Base-by-base conservation (phyloP, 169 alveolate species). In the Plasmodium gaboni region DNA sequence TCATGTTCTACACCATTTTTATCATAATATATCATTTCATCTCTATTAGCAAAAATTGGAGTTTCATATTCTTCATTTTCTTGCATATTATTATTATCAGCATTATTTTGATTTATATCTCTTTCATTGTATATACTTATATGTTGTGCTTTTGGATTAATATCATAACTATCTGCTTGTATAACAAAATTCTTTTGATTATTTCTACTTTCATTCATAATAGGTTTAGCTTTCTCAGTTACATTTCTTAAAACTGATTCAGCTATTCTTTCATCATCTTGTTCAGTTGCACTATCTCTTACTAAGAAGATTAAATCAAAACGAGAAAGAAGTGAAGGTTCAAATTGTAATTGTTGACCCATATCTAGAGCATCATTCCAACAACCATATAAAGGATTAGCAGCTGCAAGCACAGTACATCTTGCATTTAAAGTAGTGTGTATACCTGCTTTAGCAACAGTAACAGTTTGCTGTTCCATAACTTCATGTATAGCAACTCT, bases 401-500 rank as follows among this genome's bases (percentile, higher is more conserved):
- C 99, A 12, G 99, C 99, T 10, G 99, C 99, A 50, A 99, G 93
- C 2, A 99, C 99, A 51, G 98, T 93, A 93, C 99, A 98, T 42
- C 95, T 88, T 46, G 99, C 99, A 93, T 99, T 98, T 74, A 99
- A 95, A n/a, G 99, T 94, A 22, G 99, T 97, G 91, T 98, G 99
- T 19, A 98, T 97, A 15, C 99, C 99, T 6, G 99, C 99, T 89
- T 98, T 98, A 1, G 99, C 99, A 44, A 98, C 98, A 0, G 99
- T 98, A 13, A 98, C 99, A 4, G 99, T 98, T 93, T 98, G 99
- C 91, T 99, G 99, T 88, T 98, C 99, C 99, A 98, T 98, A 61
- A 98, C 99, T 95, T 99, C 99, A 95, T 99, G 99, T 48, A 99
- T 98, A 44, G 99, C 99, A 2, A 98, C 99, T 85, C 99, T 95